These are phyloP conservation scores for Stylonectria norvegica DNA, from an alignment of 2,329 filamentous ascomycete species.

Conservation along the genomic window DNA sequence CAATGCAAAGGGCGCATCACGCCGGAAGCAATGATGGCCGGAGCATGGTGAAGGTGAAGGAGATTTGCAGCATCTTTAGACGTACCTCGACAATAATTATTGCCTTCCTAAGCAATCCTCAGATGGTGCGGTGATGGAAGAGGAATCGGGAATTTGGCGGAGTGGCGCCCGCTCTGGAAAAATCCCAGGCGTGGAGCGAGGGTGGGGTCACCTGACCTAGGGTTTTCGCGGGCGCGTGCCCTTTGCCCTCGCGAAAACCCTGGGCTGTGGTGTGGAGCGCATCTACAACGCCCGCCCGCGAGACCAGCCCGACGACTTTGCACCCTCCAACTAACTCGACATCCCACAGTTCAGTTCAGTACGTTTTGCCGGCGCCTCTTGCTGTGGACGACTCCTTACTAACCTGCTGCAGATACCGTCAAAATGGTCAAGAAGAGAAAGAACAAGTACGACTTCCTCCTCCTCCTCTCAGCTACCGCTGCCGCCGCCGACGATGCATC, in stretches of 20 bases:
- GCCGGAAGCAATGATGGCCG: slow-evolving; percentile 29
- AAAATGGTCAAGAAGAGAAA: slow-evolving; percentile 73
- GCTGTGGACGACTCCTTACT: slow-evolving; percentile 36
- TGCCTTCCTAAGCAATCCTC: slow-evolving; percentile 63
- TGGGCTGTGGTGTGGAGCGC: slow-evolving; percentile 1
- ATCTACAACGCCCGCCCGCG: not conserved
- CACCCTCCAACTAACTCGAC: slow-evolving; percentile 26
- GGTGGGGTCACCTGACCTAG: slow-evolving; percentile 31
- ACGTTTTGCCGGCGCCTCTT: slow-evolving; percentile 25
- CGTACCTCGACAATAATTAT: slow-evolving; percentile 61
- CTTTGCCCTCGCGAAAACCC: slow-evolving; percentile 11
- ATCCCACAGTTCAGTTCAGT: slow-evolving; percentile 33
- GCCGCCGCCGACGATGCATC: slow-evolving; percentile 16
- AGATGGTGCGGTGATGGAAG: slow-evolving; percentile 46
- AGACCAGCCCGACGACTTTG: slow-evolving; percentile 9
- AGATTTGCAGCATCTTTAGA: slow-evolving; percentile 49
- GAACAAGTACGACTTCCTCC: slow-evolving; percentile 53
- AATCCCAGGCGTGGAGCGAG: slow-evolving; percentile 15
- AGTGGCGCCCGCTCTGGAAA: slow-evolving; percentile 31
- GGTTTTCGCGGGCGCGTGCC: slow-evolving; percentile 20
- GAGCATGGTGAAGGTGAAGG: slow-evolving; percentile 23
- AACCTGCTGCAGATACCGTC: slow-evolving; percentile 48
- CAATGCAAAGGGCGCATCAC: slow-evolving; percentile 30
- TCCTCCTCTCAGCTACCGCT: slow-evolving; percentile 7
- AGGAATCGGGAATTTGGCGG: slow-evolving; percentile 24